Evolutionary conservation across 164 flowering plant species (phyloP).

Genomic region (Berberis thunbergii): DNA sequence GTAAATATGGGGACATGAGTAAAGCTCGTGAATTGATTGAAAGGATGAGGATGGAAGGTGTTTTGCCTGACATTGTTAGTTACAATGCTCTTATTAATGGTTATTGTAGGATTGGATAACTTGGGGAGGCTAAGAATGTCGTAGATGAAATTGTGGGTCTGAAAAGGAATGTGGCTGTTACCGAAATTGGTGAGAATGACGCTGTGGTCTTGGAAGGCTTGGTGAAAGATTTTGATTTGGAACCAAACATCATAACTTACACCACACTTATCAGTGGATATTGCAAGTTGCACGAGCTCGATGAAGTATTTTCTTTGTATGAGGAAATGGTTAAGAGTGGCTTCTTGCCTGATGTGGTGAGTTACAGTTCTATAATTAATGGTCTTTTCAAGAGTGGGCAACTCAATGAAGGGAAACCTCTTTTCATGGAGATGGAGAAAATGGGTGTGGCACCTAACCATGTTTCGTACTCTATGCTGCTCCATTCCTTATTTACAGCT

Average conservation of each 20-base stretch:
- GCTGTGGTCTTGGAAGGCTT: no score
- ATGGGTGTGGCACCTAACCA: conserved; percentile 66
- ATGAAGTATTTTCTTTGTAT: no score
- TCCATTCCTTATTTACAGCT: conserved; percentile 50
- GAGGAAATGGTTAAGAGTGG: no score
- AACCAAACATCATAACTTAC: no score
- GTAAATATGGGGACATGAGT: conserved; percentile 35
- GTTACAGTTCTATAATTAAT: no score
- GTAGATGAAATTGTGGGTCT: conserved; percentile 34
- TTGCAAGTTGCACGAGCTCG: no score
- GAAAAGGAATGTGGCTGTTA: background rate
- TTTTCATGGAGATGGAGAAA: conserved; percentile 58
- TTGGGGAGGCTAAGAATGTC: conserved; percentile 44
- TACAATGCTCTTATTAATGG: conserved; percentile 64
- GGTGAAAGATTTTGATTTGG: no score
- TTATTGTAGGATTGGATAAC: conserved; percentile 49
- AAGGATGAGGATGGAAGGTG: conserved; percentile 38
- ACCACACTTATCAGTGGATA: no score
- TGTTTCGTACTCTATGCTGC: conserved; percentile 49
- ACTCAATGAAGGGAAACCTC: conserved; percentile 49
- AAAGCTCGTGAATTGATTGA: conserved; percentile 33
- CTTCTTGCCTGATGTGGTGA: no score
- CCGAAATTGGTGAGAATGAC: background rate
- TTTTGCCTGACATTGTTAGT: no score
- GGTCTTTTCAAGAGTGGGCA: no score